A percentile compares a stretch with the other conserved stretches of the same genome.
Evolutionary conservation across 176 grass and related monocot species (phyloP).

Genomic region (Oryza australiensis): DNA sequence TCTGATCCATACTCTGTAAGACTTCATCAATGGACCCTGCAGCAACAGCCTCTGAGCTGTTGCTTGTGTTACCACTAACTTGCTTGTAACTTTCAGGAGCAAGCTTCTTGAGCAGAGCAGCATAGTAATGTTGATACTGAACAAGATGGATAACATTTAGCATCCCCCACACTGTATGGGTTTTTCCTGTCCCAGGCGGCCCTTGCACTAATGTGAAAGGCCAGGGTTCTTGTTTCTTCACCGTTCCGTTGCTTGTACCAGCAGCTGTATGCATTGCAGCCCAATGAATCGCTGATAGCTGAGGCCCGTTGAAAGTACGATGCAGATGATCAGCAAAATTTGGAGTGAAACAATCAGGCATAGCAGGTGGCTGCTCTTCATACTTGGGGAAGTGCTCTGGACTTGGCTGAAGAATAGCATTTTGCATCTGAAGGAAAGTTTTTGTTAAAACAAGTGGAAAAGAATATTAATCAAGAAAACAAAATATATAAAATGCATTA

Average conservation of each 20-base stretch:
- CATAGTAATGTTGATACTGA: conserved; percentile 99
- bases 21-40: conserved; percentile 97
- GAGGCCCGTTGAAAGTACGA: conserved; percentile 84
- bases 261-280: conserved; percentile 99
- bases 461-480: conserved; percentile 25
- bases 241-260: conserved; percentile 70
- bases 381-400: conserved; percentile 96
- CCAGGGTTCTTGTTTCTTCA: conserved; percentile 96
- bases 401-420: conserved; percentile 95
- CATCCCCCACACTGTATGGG: conserved; percentile 99
- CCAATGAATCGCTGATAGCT: conserved; percentile 97
- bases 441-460: conserved; percentile 17
- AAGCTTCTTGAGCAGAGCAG: conserved; percentile 93
- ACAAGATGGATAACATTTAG: conserved; percentile 99
- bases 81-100: conserved; percentile 99
- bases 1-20: conserved; percentile 98
- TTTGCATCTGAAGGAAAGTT: conserved; percentile 82
- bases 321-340: conserved; percentile 85
- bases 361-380: conserved; percentile 88
- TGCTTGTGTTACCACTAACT: conserved; percentile 50
- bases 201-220: conserved; percentile 99
- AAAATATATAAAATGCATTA: conserved; percentile 33
- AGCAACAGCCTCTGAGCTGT: conserved; percentile 50
- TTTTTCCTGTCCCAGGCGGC: conserved; percentile 95
- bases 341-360: conserved; percentile 95